Evolutionary conservation across 495 filamentous ascomycete species (phyloP).

Genomic region (Aspergillus sclerotioniger): DNA sequence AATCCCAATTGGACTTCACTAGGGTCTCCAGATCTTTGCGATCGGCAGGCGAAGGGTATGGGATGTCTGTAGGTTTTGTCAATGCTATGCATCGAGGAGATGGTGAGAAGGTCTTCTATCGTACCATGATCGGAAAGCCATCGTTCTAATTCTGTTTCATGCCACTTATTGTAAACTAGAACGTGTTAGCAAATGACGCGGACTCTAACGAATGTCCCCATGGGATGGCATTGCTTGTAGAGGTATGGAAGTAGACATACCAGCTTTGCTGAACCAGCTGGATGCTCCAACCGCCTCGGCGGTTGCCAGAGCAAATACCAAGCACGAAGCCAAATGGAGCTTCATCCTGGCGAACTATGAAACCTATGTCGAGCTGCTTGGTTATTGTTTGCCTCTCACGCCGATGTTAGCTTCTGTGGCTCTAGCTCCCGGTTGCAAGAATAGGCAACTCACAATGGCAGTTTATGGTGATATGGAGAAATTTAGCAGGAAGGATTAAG

Average conservation of each 20-base stretch:
- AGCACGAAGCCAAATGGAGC: slow-evolving; percentile 62
- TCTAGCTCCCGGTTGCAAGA: not conserved
- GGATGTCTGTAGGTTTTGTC: slow-evolving; percentile 58
- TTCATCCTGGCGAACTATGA: slow-evolving; percentile 57
- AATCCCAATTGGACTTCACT: slow-evolving; percentile 86
- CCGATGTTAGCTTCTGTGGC: slow-evolving; percentile 2
- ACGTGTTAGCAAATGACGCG: slow-evolving; percentile 1
- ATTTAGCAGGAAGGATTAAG: not conserved
- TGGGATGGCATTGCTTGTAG: not conserved
- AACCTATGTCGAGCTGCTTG: not conserved
- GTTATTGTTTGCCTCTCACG: not conserved
- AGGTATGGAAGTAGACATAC: slow-evolving; percentile 49
- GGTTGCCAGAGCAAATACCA: slow-evolving; percentile 67
- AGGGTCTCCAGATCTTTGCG: slow-evolving; percentile 80
- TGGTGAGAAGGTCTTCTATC: not conserved
- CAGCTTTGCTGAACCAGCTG: slow-evolving; percentile 79
- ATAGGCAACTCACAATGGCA: not conserved
- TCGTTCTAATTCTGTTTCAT: slow-evolving; percentile 93
- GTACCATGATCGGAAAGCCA: slow-evolving; percentile 86
- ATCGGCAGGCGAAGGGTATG: slow-evolving; percentile 80
- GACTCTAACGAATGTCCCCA: not conserved
- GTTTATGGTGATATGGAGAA: not conserved
- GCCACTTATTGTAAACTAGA: slow-evolving; percentile 96
- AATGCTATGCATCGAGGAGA: slow-evolving; percentile 6
- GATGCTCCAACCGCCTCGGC: slow-evolving; percentile 65